Conservation (phyloP, 1,284 basidiomycete species). For the Sporisorium reilianum region DNA sequence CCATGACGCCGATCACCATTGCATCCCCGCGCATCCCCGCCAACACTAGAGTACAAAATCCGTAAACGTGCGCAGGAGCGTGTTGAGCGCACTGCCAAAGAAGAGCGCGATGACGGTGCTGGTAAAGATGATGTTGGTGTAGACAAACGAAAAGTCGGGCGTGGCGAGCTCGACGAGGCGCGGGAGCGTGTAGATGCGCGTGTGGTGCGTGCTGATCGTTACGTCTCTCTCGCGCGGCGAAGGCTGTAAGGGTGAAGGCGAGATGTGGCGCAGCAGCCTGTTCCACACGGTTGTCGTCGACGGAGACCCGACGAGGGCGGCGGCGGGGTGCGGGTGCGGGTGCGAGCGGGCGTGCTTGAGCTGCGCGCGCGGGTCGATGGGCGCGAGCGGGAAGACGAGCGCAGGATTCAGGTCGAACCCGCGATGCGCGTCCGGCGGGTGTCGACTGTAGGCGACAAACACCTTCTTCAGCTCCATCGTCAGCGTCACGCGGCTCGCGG, state of each 20-base stretch:
- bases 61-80: conserved; percentile 81
- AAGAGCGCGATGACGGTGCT: conserved; percentile 77
- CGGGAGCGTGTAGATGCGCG: conserved; percentile 79
- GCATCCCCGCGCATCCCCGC: too few relatives aligned
- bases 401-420: conserved; percentile 88
- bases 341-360: not conserved
- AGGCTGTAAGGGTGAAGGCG: not conserved
- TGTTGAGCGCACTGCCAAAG: conserved; percentile 91
- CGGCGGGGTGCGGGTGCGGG: too few relatives aligned
- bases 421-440: conserved; percentile 92
- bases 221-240: not conserved
- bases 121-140: conserved; percentile 84
- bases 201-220: conserved; percentile 7
- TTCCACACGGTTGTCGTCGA: too few relatives aligned
- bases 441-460: conserved; percentile 92
- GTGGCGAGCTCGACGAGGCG: conserved; percentile 90
- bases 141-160: conserved; percentile 99
- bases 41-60: conserved; percentile 56
- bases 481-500: conserved; percentile 75
- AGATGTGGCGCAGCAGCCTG: too few relatives aligned
- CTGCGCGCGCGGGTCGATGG: conserved; percentile 11
- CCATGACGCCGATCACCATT: too few relatives aligned
- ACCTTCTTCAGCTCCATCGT: conserved; percentile 83
- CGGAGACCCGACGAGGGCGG: too few relatives aligned
- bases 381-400: conserved; percentile 70